These are phyloP conservation scores for Sabuloglossum arenarium DNA, from an alignment of 495 filamentous ascomycete genomes.

Conservation along the genomic window DNA sequence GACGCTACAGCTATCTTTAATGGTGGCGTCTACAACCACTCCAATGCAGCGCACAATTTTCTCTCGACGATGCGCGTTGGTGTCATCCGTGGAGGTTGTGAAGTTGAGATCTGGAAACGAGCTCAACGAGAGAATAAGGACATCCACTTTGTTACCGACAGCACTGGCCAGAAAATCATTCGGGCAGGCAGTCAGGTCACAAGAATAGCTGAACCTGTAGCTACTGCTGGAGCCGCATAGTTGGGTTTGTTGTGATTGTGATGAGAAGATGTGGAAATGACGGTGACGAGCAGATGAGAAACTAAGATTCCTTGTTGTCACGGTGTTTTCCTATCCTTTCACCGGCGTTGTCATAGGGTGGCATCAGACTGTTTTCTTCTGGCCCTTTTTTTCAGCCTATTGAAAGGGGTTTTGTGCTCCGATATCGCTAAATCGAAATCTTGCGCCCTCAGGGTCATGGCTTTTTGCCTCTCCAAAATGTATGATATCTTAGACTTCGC, in stretches of 20 bases:
- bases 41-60: constrained; percentile 9
- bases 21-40: constrained; percentile 12
- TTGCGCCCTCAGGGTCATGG: not conserved
- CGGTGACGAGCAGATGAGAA: not conserved
- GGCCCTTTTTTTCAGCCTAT: not conserved
- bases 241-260: not conserved
- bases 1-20: constrained; percentile 16
- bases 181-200: constrained; percentile 83
- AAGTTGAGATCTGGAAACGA: constrained; percentile 9
- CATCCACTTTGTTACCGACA: constrained; percentile 57
- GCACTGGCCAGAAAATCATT: constrained; percentile 60
- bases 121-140: constrained; percentile 8
- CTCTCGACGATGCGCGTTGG: constrained; percentile 9
- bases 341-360: not conserved
- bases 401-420: not conserved
- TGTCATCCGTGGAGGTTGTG: constrained; percentile 7
- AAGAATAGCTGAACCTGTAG: constrained; percentile 52
- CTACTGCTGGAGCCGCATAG: constrained; percentile 53
- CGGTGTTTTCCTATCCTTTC: not conserved
- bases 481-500: not conserved
- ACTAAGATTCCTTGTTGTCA: not conserved
- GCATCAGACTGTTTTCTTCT: not conserved
- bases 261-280: not conserved
- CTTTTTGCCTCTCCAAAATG: no score
- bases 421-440: not conserved